Conservation (phyloP, 331 rosid species). For the Cucumis variabilis region DNA sequence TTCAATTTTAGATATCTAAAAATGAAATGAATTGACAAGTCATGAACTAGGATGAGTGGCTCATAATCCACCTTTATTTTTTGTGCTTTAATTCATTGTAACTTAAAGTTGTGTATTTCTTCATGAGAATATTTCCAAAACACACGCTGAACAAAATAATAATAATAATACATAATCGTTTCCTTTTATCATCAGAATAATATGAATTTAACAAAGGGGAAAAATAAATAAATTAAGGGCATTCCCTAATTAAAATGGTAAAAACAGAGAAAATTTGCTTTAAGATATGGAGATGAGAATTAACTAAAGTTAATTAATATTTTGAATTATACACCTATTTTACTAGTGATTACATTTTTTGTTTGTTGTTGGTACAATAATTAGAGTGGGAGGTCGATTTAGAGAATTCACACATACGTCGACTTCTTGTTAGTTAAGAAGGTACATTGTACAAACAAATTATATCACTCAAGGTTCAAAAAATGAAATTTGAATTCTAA, state of each 20-base stretch:
- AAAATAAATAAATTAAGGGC: background rate
- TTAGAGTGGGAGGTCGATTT: too few species aligned
- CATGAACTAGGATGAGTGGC: background rate
- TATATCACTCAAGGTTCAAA: too few species aligned
- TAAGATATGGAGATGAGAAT: background rate
- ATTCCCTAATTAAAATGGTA: background rate
- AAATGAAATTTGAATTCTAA: too few species aligned
- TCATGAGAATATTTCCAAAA: background rate
- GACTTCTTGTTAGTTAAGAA: too few species aligned
- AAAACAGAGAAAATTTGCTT: background rate
- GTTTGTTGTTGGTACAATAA: too few species aligned
- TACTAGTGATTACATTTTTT: too few species aligned
- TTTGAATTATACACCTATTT: too few species aligned
- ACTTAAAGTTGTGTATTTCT: background rate
- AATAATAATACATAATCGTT: background rate
- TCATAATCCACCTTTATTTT: background rate
- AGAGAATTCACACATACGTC: too few species aligned
- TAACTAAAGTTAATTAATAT: too few species aligned
- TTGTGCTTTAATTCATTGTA: background rate
- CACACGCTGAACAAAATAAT: too few species aligned
- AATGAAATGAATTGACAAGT: slow-evolving; percentile 2
- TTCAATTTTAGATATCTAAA: background rate
- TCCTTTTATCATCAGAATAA: background rate
- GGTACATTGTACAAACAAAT: too few species aligned
- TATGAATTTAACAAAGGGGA: background rate